Base-by-base conservation (phyloP, 2,329 filamentous ascomycete species). In the Leptographium lundbergii region DNA sequence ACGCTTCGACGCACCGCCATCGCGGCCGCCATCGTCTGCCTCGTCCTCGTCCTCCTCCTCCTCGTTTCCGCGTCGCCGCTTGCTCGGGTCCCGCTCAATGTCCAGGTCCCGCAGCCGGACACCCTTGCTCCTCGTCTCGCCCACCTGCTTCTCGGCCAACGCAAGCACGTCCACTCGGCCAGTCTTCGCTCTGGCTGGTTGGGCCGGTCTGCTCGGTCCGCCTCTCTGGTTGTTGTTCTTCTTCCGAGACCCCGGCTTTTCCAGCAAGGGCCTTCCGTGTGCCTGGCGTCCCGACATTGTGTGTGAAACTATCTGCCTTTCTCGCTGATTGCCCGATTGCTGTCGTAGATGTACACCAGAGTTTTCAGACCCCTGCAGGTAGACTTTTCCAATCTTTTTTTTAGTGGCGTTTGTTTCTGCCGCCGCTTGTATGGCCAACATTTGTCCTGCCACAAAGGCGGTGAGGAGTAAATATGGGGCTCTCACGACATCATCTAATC, bases 281-380 rank as follows among this genome's bases (percentile, higher is more conserved):
- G 81, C 72, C 72, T 84, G 81, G 63, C 81, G 76, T 68, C 81
- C 81, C 24, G 78, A 76, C 81, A 84, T 83, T 47, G 59, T 61
- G 59, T 61, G 51, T 17, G 32, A 27, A 32, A n/a, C 6, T n/a
- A 9, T 51, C 9, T 48, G 25, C 22, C 48, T 57, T 32, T 32
- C 47, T 14, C n/a, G 19, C n/a, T 14, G 48, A 36, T 47, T 32
- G 55, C n/a, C n/a, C 22, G n/a, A 4, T 7, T 52, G 10, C 29
- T 19, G n/a, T 42, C 22, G 48, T 24, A 27, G 27, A 50, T n/a
- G 22, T n/a, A 45, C 42, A 45, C 42, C 42, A 45, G 42, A 34
- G 9, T 39, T 57, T 39, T 32, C 47, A n/a, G 34, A 45, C n/a
- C 11, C 34, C 4, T 34, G 25, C 27, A 50, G 24, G 27, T 17